Base-by-base conservation (phyloP, 2,329 filamentous ascomycete species). In the Xylaria sp. region DNA sequence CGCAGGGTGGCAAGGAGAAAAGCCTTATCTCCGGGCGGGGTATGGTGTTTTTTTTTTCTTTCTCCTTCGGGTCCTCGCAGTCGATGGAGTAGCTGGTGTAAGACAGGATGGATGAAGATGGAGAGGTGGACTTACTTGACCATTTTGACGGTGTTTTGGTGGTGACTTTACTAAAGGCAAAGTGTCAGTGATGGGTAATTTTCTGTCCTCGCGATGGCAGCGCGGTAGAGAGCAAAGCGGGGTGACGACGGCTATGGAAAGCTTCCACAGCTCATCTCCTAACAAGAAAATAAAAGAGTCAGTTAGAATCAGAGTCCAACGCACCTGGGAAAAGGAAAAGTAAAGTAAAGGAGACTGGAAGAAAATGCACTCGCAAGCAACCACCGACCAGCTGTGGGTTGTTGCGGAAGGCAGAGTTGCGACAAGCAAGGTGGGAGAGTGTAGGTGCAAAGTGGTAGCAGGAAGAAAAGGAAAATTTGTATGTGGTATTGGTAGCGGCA, bases 121-220 rank as follows among this genome's bases (percentile, higher is more conserved):
- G 5, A 30, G 45, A 59, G 23, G 56, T 15, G 43, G 46, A 69
- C 94, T 92, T 92, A 97, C 94, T 98, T 97, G 84, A 99, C 96
- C 96, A 99, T 99, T 84, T 94, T 97, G 91, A 87, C 93, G 93
- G 94, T 93, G 82, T 89, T 91, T 83, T 81, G 81, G 77, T 73
- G 77, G 76, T 79, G 77, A 82, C 72, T 80, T 78, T 81, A 79
- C 79, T 79, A 76, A 50, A 55, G 70, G 72, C 34, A 34, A 63
- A 20, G 12, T 60, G 64, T 72, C 59, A 73, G 70, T 46, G 43
- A 71, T 25, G 36, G 30, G 13, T 18, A 30, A 25, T 23, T 28
- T 41, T 18, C 32, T 20, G n/a, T 57, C 52, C 41, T 23, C 13
- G 64, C 50, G 36, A 60, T 15, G 34, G 20, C 20, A n/a, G 20